Evolutionary conservation across 164 flowering plant genomes (phyloP).

Genomic region (Vitis vinifera): DNA sequence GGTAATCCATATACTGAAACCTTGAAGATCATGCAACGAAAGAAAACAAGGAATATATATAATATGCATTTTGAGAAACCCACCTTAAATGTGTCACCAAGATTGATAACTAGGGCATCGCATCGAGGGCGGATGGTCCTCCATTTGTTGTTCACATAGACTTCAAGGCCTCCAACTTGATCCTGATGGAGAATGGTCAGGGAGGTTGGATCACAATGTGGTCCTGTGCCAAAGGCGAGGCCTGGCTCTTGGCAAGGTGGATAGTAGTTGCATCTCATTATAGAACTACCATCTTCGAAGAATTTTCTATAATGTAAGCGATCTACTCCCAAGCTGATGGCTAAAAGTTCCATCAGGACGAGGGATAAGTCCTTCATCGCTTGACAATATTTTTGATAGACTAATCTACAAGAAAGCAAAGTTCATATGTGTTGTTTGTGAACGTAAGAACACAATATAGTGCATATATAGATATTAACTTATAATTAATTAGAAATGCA

Average conservation of each 20-base stretch:
- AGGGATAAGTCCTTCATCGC: slow-evolving; percentile 36
- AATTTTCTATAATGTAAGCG: slow-evolving; percentile 26
- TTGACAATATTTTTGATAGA: slow-evolving; percentile 44
- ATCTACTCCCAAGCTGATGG: slow-evolving; percentile 46
- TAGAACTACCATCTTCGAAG: slow-evolving; percentile 33
- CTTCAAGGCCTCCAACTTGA: slow-evolving; percentile 44
- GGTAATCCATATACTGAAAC: too few relatives aligned
- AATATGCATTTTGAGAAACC: neutral
- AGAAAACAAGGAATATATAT: neutral
- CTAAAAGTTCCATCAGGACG: slow-evolving; percentile 36
- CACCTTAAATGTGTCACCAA: slow-evolving; percentile 54
- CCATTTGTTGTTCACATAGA: slow-evolving; percentile 38
- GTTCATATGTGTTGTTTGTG: too few relatives aligned
- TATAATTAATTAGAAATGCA: neutral
- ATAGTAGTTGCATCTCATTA: slow-evolving; percentile 44
- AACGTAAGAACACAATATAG: neutral
- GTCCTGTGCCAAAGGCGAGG: slow-evolving; percentile 39
- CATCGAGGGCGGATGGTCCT: slow-evolving; percentile 25
- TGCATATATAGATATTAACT: neutral
- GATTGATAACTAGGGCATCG: slow-evolving; percentile 44
- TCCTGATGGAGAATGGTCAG: slow-evolving; percentile 48
- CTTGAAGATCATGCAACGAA: neutral
- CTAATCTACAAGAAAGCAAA: slow-evolving; percentile 17
- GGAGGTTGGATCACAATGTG: slow-evolving; percentile 52
- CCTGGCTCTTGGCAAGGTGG: slow-evolving; percentile 38